Base-by-base conservation (phyloP, 1,139 yeast species). In the Lodderomyces metapsilosis region DNA sequence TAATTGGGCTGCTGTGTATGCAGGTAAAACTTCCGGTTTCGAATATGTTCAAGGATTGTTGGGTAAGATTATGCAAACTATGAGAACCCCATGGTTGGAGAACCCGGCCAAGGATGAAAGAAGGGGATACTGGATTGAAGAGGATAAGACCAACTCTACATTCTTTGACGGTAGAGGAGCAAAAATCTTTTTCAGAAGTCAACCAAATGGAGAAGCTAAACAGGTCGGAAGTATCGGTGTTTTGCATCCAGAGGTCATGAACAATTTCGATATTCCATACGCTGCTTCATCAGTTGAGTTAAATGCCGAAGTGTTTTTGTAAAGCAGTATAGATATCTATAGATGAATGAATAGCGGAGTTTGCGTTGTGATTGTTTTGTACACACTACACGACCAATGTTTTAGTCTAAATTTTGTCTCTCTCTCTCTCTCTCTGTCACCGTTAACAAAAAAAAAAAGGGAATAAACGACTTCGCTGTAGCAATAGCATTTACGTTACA, bases 81-180 rank as follows among this genome's bases (percentile, higher is more conserved):
- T 92, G 73, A 85, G 97, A 73, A 82, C 94, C 21, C 79, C 81
- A 33, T 88, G 95, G 94, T 67, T 88, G 49, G 82, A 78, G 51
- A 75, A 80, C 47, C 78, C 82, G 23, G 52, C 56, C 24, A 61
- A 61, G 43, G 72, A 78, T 47, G 68, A 68, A 44, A 66, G 68
- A 36, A 85, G 95, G 68, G 97, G 97, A 43, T 85, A 81, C 68
- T 86, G 92, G 92, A 84, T 85, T 47, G 87, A 80, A 59, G 83
- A 82, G 58, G 89, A 84, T 56, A 71, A 69, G 43, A 74, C 75
- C 30, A 76, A 82, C 58, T 71, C 80, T 39, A 86, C 95, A 46
- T 94, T 78, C 69, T 92, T 94, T 85, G 96, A 96, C 35, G 98
- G 98, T 38, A 84, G 98, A 73, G 98, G 97, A 47, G 98, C 98